Percentiles rank a stretch among this genome's conserved stretches.
These are phyloP conservation scores for Monosporozyma siamensis DNA, from an alignment of 805 yeast species.

Conservation along the genomic window DNA sequence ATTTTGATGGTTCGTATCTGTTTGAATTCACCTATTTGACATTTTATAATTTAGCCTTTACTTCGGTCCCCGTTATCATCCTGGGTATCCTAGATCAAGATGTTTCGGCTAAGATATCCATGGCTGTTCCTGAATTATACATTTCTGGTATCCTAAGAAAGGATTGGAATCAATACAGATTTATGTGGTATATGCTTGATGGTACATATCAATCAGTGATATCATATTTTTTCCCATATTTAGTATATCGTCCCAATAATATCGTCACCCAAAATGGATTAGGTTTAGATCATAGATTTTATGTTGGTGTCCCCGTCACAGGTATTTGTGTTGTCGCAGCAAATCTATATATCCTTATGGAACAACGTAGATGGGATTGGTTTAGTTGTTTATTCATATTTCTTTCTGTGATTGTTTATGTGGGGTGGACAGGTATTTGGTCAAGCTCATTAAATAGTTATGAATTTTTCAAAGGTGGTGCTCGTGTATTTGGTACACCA, in stretches of 20 bases:
- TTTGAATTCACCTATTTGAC: conserved; percentile 72
- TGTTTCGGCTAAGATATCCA: conserved; percentile 57
- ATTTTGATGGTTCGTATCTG: conserved; percentile 73
- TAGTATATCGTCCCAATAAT: conserved; percentile 37
- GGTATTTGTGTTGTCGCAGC: conserved; percentile 60
- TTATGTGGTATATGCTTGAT: conserved; percentile 66
- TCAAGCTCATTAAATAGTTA: conserved; percentile 43
- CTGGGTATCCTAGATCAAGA: conserved; percentile 77
- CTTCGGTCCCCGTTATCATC: conserved; percentile 71
- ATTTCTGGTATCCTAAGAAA: conserved; percentile 59
- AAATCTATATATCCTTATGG: conserved; percentile 54
- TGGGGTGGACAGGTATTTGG: conserved; percentile 81
- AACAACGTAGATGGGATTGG: conserved; percentile 81
- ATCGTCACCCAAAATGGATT: conserved; percentile 46
- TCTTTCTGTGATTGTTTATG: conserved; percentile 50
- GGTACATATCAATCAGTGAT: conserved; percentile 72
- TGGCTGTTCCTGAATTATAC: conserved; percentile 68
- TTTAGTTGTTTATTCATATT: conserved; percentile 45
- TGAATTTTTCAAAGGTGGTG: conserved; percentile 65
- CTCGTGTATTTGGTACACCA: conserved; percentile 50
- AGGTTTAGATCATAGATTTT: conserved; percentile 60
- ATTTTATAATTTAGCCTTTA: conserved; percentile 76
- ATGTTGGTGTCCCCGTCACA: conserved; percentile 61
- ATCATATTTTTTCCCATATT: conserved; percentile 66
- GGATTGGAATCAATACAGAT: conserved; percentile 67